Percentiles rank a stretch among this genome's conserved stretches.
phyloP scores from a whole-genome alignment of 2,329 filamentous ascomycete species.

The Fusarium globosum region DNA sequence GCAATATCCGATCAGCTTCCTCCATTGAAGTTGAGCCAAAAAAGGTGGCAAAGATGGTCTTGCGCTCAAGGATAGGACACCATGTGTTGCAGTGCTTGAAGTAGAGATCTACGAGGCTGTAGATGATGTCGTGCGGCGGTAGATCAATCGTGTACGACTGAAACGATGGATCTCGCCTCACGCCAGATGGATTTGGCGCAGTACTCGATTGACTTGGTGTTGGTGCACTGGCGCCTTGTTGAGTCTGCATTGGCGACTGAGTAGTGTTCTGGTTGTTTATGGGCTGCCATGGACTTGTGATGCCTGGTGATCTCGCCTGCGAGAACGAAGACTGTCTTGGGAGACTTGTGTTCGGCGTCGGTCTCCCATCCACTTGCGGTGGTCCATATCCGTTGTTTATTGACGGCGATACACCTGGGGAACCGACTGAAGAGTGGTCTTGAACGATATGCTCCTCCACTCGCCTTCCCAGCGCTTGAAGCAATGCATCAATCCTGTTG shows the following conservation, averaged over 20 bases:
- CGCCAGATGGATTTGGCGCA: background rate
- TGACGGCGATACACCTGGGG: constrained; percentile 46
- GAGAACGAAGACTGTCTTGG: constrained; percentile 33
- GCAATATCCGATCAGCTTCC: constrained; percentile 54
- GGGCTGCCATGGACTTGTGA: constrained; percentile 51
- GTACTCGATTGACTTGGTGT: constrained; percentile 5
- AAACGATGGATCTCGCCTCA: constrained; percentile 43
- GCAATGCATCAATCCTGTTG: constrained; percentile 62
- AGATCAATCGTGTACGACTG: constrained; percentile 59
- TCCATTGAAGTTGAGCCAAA: constrained; percentile 55
- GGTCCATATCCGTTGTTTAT: constrained; percentile 50
- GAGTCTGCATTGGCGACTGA: constrained; percentile 3
- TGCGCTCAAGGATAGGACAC: constrained; percentile 60
- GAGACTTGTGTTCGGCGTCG: constrained; percentile 38
- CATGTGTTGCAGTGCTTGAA: constrained; percentile 74
- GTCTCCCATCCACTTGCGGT: constrained; percentile 45
- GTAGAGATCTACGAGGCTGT: constrained; percentile 69
- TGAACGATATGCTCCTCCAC: constrained; percentile 56
- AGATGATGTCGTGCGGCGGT: constrained; percentile 69
- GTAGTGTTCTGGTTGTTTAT: constrained; percentile 44
- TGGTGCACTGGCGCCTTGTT: background rate
- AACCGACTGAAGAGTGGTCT: constrained; percentile 42
- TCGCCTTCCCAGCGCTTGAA: constrained; percentile 56
- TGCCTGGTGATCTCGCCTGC: constrained; percentile 54
- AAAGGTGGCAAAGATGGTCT: constrained; percentile 54